Evolutionary conservation across 2,329 filamentous ascomycete species (phyloP), one percentile per base, ranked within the genome.

Genomic region (Aureobasidium sp.): DNA sequence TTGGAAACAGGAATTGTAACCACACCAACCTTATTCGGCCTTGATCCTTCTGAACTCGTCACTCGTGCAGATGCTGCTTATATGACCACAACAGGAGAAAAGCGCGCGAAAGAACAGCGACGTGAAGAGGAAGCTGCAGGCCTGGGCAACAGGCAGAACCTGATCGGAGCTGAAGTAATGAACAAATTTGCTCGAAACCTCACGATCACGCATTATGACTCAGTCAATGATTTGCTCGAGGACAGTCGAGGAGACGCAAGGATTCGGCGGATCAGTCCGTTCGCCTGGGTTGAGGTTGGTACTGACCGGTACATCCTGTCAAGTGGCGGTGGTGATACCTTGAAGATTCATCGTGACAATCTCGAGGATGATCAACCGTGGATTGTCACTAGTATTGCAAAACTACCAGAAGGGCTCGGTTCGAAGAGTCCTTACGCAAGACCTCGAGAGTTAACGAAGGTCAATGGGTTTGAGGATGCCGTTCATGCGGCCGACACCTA

Each of bases 171-270:
- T n/a, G 19, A 38, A 30, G 32, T 22, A 16, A 51, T 29, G 32
- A 35, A 29, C 21, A 8, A 17, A 5, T 16, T 64, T 45, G 58
- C 70, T 11, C 68, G 76, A 10, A 78, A 75, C 17, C 72, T 96
- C 25, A 85, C 81, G 0, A 95, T 97, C 63, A 91, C 88, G 6
- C 88, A 95, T 61, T 98, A 97, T 67, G 86, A 87, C 55, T 91
- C 86, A 2, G 83, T 98, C n/a, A 84, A 90, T 59, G 93, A 97
- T 62, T 78, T 98, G 12, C 85, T 98, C 30, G 79, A 84, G 39
- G 91, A 97, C 66, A 85, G 83, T 1, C 85, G 83, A 2, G 81
- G 80, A 24, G 91, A 97, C 63, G 76, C 77, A 39, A 85, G 90
- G 63, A 90, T 97, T 56, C 82, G 88, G 39, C 74, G 78, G 14